Evolutionary conservation across 2,329 filamentous ascomycete species (phyloP), one percentile per base, ranked within the genome.

Genomic region (Colletotrichum australisinense): DNA sequence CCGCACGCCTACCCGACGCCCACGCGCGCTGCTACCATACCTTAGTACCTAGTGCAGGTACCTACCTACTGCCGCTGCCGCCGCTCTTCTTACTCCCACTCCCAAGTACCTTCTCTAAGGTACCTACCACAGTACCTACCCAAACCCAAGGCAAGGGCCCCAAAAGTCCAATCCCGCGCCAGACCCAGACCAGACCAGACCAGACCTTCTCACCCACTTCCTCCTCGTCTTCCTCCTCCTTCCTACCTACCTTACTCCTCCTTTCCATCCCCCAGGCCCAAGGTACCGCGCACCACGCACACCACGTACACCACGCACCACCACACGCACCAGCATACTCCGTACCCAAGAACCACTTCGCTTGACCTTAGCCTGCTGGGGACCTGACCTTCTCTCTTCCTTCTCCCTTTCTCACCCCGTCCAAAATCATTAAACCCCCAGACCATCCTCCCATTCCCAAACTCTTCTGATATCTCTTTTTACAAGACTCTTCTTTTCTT

Each of bases 391-490:
- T 65, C 67, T 52, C 71, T 53, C 72, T 73, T 74, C 73, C 74
- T 79, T 7, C 38, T 42, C 74, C 73, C 74, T 75, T 76, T 76
- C 75, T 75, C 75, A 76, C 77, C 76, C 73, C 74, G 74, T 80
- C 79, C 75, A 78, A 81, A 79, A 80, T 82, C 79, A 82, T 83
- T 83, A 83, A 83, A 82, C 82, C 81, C 81, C 81, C 79, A 80
- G 79, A 76, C 75, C 77, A 78, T 79, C 80, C 80, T 81, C 80
- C 79, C 78, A 78, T 81, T 81, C 82, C 80, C 78, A 77, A 78
- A 76, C 78, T 77, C 81, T 77, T 74, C 80, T 81, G 81, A 81
- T 78, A 80, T 82, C 80, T 79, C 78, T 75, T 76, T 76, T 81
- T 81, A 80, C 81, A 82, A 83, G 81, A 84, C 80, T 82, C 79